Evolutionary conservation across 176 grass and related monocot species (phyloP).

Genomic region (Bolboschoenus planiculmis): DNA sequence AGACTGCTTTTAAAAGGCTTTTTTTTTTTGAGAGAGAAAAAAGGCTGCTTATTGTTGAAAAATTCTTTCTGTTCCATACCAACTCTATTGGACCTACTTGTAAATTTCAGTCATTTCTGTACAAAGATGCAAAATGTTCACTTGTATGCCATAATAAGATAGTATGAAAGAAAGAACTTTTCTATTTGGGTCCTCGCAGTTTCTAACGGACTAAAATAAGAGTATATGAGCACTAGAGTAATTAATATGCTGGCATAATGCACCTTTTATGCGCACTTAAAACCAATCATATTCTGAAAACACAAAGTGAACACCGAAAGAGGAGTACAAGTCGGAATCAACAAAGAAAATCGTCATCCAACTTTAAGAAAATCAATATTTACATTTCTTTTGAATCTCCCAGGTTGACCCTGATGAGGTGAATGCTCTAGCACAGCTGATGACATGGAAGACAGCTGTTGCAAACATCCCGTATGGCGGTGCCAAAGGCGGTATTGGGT

Average conservation of each 20-base stretch:
- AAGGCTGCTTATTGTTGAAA: neutral
- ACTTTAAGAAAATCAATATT: neutral
- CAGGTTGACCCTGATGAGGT: conserved; percentile 94
- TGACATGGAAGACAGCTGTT: conserved; percentile 93
- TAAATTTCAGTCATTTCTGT: neutral
- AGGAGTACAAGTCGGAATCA: neutral
- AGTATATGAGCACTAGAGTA: neutral
- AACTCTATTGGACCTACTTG: neutral
- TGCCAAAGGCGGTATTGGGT: conserved; percentile 93
- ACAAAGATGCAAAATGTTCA: neutral
- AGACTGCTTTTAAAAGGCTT: neutral
- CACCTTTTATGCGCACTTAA: neutral
- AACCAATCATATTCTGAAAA: neutral
- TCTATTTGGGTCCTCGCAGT: neutral
- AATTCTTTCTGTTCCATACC: neutral
- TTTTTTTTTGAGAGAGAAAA: too few species aligned
- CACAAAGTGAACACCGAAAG: neutral
- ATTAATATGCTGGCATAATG: neutral
- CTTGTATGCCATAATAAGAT: neutral
- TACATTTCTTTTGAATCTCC: neutral
- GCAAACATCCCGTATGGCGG: conserved; percentile 94
- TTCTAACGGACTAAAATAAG: neutral
- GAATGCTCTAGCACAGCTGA: conserved; percentile 91
- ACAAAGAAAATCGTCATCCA: neutral
- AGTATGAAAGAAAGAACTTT: neutral